phyloP scores from a whole-genome alignment of 805 yeast genomes.

The Ogataea populi-albae region DNA sequence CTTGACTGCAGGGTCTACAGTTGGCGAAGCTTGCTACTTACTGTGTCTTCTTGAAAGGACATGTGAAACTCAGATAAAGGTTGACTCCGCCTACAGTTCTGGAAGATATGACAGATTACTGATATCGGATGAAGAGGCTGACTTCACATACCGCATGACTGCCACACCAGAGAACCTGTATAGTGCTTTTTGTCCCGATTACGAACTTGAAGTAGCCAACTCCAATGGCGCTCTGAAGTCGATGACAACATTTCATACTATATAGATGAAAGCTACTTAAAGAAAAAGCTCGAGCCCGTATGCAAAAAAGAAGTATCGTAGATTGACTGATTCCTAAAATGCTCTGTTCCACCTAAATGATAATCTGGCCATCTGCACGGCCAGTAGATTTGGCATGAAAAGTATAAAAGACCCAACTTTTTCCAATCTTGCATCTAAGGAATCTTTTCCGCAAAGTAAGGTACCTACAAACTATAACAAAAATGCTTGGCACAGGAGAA shows the following conservation, averaged over 20 bases:
- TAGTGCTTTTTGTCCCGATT: conserved; percentile 7
- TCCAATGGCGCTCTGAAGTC: conserved; percentile 8
- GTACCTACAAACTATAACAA: no score
- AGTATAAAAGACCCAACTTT: no score
- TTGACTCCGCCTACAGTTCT: conserved; percentile 46
- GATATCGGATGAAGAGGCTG: conserved; percentile 59
- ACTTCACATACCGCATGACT: conserved; percentile 53
- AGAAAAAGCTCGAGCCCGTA: no score
- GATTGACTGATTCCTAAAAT: no score
- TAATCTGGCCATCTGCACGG: no score
- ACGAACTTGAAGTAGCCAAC: conserved; percentile 4
- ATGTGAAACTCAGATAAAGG: conserved; percentile 60
- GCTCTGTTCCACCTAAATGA: no score
- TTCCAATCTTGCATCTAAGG: no score
- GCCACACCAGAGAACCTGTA: conserved; percentile 66
- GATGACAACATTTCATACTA: conserved; percentile 4
- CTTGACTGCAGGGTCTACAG: conserved; percentile 61
- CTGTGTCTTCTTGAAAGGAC: conserved; percentile 58
- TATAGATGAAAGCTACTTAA: no score
- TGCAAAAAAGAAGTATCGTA: no score
- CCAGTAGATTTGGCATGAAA: no score
- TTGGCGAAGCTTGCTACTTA: conserved; percentile 68
- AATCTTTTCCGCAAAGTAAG: no score
- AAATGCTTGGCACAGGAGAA: no score
- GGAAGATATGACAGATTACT: conserved; percentile 34